Evolutionary conservation across 75 land plant genomes (phyloP), one percentile per base, ranked within the genome.

Genomic region (Pseudotsuga menziesii): DNA sequence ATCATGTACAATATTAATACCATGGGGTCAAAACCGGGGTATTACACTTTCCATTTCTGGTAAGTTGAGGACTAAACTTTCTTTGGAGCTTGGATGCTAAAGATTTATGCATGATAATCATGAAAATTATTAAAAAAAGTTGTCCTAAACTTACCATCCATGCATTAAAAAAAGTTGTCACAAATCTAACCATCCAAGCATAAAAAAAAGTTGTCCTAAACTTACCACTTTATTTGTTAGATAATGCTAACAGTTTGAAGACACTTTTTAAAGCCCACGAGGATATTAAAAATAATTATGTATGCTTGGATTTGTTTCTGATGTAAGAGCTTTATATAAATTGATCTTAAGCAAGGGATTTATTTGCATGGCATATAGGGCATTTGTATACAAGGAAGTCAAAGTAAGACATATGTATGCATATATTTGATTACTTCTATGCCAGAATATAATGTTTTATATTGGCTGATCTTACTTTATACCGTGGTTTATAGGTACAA

Each of bases 401-500:
- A 17, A 69, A 4, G 72, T 12, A 48, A 69, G 72, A 41, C 48
- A 69, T 69, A 69, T 41, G 25, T 41, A 69, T 19, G 22, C 72
- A 41, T 41, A 52, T 41, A 9, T 69, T 41, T 69, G 2, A 41
- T 64, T 35, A n/a, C n/a, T 4, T 17, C 41, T 44, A 52, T 19
- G 54, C n/a, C 3, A 12, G 48, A 39, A n/a, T 69, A 41, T 69
- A 41, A 4, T 41, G 23, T 48, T 23, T 69, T 69, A 41, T 69
- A 32, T 9, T 69, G n/a, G 52, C 72, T 41, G 72, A 69, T 69
- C 14, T 8, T 20, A 7, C 1, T 39, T 9, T 41, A 69, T 41
- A 11, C 6, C 71, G 80, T 17, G 27, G 55, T 61, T 9, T 81
- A 66, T 79, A 94, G 98, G 83, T 94, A 94, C 70, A 95, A 94